Base-by-base conservation (phyloP, 2,329 filamentous ascomycete species). In the Chalara sp. region DNA sequence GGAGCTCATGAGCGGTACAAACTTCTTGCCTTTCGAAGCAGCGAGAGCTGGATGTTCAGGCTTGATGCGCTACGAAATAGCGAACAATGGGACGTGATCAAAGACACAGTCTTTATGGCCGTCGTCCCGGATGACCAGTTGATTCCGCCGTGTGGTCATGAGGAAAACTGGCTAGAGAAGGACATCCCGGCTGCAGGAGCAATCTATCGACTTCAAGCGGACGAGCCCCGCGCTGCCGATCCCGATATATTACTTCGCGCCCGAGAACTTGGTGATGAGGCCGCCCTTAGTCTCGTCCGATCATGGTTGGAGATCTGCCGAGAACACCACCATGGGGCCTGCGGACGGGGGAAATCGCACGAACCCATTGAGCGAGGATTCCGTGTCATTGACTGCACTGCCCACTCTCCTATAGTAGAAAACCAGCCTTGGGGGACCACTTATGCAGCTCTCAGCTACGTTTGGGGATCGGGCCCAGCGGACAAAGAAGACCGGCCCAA, bases 401-500 rank as follows among this genome's bases (percentile, higher is more conserved):
- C 28, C 31, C 12, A 31, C 32, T 7, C 44, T 33, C 37, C 29
- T 11, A n/a, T 30, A 7, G 39, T 47, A 10, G 49, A 47, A 47
- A 40, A 33, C 4, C 32, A n/a, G 30, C 12, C 29, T 7, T 44
- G 47, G 47, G 10, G n/a, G 6, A 13, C 12, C 31, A 47, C n/a
- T 44, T 53, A 53, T 45, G 48, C 39, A 21, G 52, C 49, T 46
- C 28, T 54, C 5, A 51, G 48, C 33, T 54, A 54, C 32, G 52
- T 54, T 37, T 54, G 52, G 52, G 52, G 52, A 1, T 12, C 44
- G 8, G 11, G n/a, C 4, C 28, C 45, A 2, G 31, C 21, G 11
- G 41, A 37, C 10, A 30, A n/a, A 32, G 43, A 35, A 46, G 47
- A 52, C 32, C 46, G 46, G 32, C 52, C 56, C 12, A 49, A 39